Evolutionary conservation across 108 stramenopile species (phyloP).

Genomic region (Chaetoceros muelleri): DNA sequence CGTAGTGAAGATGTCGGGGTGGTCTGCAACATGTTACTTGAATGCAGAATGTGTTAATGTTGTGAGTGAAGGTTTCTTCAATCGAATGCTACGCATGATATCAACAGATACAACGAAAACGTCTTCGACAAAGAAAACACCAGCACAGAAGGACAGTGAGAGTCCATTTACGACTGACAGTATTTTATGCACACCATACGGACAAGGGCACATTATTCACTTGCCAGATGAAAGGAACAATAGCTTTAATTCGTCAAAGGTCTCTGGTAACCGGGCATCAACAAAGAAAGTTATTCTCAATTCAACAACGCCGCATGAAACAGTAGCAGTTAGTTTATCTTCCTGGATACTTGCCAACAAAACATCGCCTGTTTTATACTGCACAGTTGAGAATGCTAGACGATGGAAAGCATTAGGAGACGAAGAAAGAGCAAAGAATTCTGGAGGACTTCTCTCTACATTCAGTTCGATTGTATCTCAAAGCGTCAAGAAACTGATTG

Average conservation of each 20-base stretch:
- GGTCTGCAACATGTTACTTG: slow-evolving; percentile 61
- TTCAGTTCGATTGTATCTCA: slow-evolving; percentile 52
- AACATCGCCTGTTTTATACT: slow-evolving; percentile 56
- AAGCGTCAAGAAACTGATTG: slow-evolving; percentile 27
- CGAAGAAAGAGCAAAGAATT: slow-evolving; percentile 17
- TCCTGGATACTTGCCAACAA: slow-evolving; percentile 73
- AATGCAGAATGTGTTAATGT: slow-evolving; percentile 38
- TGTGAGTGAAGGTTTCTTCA: slow-evolving; percentile 44
- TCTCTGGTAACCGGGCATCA: background rate
- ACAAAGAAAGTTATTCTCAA: slow-evolving; percentile 4
- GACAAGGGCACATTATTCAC: slow-evolving; percentile 43
- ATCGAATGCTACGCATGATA: slow-evolving; percentile 33
- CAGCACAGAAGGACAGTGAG: slow-evolving; percentile 24
- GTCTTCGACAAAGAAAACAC: slow-evolving; percentile 5
- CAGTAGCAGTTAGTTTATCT: slow-evolving; percentile 45
- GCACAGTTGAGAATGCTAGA: slow-evolving; percentile 53
- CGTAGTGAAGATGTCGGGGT: slow-evolving; percentile 63
- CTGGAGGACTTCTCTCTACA: slow-evolving; percentile 46
- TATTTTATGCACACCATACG: slow-evolving; percentile 57
- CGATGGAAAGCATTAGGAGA: slow-evolving; percentile 60
- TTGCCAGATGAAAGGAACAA: slow-evolving; percentile 7
- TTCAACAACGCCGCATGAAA: slow-evolving; percentile 15
- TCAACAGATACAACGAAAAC: slow-evolving; percentile 12
- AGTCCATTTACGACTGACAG: slow-evolving; percentile 51
- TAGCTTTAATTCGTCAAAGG: background rate